A percentile compares a stretch with the other conserved stretches of the same genome.
Evolutionary conservation across 2,329 filamentous ascomycete species (phyloP).

Genomic region (Parascedosporium putredinis): DNA sequence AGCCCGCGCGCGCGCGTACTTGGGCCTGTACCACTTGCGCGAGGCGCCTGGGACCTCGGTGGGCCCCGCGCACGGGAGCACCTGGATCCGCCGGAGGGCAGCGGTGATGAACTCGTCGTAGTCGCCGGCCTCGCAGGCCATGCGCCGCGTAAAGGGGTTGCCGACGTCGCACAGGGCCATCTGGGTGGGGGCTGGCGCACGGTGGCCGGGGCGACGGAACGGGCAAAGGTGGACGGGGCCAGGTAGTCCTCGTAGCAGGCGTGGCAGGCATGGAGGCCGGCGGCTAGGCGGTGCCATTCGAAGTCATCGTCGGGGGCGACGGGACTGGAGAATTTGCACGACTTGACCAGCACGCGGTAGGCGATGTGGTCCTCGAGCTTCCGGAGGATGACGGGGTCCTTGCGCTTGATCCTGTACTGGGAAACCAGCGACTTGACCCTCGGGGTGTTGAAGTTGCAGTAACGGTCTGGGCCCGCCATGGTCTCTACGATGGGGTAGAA

Average conservation of each 20-base stretch:
- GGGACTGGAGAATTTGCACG: neutral
- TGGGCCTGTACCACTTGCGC: constrained; percentile 2
- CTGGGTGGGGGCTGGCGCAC: constrained; percentile 6
- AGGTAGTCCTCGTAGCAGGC: constrained; percentile 7
- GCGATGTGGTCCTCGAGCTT: constrained; percentile 3
- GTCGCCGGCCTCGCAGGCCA: constrained; percentile 7
- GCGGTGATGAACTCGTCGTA: constrained; percentile 7
- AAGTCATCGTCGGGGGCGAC: constrained; percentile 3
- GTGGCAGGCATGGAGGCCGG: constrained; percentile 6
- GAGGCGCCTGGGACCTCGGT: neutral
- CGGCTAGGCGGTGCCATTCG: constrained; percentile 4
- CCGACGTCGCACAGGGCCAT: constrained; percentile 8
- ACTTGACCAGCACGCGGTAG: neutral
- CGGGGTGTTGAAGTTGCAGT: constrained; percentile 7
- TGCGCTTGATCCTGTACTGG: neutral
- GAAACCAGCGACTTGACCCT: constrained; percentile 1
- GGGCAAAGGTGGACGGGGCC: neutral
- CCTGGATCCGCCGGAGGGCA: neutral
- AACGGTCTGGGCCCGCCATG: constrained; percentile 4
- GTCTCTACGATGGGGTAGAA: constrained; percentile 7
- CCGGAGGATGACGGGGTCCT: neutral
- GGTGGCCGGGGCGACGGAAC: neutral
- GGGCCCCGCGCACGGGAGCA: neutral
- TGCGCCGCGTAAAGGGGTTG: constrained; percentile 4
- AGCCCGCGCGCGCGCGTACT: neutral